Percentiles rank a stretch among this genome's conserved stretches.
phyloP scores from a whole-genome alignment of 257 asterid species.

The Nicotiana tabacum region DNA sequence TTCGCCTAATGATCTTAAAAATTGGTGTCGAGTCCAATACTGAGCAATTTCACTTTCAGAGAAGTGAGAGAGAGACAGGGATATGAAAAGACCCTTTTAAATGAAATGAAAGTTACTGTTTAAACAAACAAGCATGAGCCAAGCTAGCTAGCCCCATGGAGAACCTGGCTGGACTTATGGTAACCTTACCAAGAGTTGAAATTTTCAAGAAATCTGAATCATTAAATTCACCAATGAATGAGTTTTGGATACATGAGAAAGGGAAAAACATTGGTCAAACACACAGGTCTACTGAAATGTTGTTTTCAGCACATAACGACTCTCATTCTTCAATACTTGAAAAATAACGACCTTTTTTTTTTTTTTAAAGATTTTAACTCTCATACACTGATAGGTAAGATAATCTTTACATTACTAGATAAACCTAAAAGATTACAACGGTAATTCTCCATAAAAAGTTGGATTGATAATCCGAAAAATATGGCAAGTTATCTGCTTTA shows the following conservation, averaged over 20 bases:
- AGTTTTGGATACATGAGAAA: neutral
- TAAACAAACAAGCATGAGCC: conserved; percentile 16
- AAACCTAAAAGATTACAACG: no score
- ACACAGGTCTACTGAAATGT: neutral
- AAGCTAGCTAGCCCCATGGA: conserved; percentile 15
- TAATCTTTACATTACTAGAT: no score
- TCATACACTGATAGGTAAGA: no score
- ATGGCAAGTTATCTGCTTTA: no score
- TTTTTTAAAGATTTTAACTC: no score
- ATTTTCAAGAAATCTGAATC: neutral
- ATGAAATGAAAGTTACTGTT: conserved; percentile 30
- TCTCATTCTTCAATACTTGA: neutral
- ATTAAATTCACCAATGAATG: conserved; percentile 6
- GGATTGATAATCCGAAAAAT: no score
- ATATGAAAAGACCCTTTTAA: conserved; percentile 20
- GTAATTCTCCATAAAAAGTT: no score
- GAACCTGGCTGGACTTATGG: conserved; percentile 6
- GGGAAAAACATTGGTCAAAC: conserved; percentile 1
- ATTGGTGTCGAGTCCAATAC: conserved; percentile 17
- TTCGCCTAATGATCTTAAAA: no score
- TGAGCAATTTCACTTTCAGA: conserved; percentile 26
- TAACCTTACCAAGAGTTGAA: neutral
- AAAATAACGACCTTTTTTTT: no score
- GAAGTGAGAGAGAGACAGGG: conserved; percentile 11
- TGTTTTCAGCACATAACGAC: neutral